phyloP scores from a whole-genome alignment of 345 rosid species.

The Eucalyptus camaldulensis region DNA sequence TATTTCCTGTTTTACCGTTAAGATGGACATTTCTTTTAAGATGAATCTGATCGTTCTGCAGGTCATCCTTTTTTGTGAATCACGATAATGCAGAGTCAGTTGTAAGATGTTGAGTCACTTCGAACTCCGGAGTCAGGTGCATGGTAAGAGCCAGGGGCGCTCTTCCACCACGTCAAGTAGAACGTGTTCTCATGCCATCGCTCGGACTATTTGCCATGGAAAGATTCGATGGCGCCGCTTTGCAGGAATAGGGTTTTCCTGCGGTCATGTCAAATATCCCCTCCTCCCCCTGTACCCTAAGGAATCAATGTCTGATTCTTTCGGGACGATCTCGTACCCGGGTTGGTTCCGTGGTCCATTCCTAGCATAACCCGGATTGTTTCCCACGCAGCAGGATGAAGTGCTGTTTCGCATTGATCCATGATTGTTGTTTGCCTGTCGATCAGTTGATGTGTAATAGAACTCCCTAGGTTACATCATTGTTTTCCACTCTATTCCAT shows the following conservation, averaged over 20 bases:
- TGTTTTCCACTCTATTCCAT: neutral
- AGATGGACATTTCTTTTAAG: neutral
- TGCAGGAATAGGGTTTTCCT: neutral
- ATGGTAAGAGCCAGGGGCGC: neutral
- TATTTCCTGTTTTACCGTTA: neutral
- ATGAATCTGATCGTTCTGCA: neutral
- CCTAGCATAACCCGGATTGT: neutral
- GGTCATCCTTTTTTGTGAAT: constrained; percentile 4
- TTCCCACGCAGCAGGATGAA: neutral
- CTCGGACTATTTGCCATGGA: neutral
- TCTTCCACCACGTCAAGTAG: neutral
- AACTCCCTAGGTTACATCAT: neutral
- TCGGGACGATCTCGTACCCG: neutral
- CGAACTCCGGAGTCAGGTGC: neutral
- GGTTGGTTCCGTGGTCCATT: neutral
- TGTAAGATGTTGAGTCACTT: constrained; percentile 3
- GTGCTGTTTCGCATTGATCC: neutral
- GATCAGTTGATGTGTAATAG: neutral
- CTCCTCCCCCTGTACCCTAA: neutral
- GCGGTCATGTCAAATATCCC: neutral
- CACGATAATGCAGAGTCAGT: neutral
- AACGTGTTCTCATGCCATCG: neutral
- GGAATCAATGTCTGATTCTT: constrained; percentile 4
- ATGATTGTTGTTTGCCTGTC: neutral
- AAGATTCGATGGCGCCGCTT: neutral